phyloP scores from a whole-genome alignment of 371 early-diverging fungal genomes.

The Mucor plumbeus region DNA sequence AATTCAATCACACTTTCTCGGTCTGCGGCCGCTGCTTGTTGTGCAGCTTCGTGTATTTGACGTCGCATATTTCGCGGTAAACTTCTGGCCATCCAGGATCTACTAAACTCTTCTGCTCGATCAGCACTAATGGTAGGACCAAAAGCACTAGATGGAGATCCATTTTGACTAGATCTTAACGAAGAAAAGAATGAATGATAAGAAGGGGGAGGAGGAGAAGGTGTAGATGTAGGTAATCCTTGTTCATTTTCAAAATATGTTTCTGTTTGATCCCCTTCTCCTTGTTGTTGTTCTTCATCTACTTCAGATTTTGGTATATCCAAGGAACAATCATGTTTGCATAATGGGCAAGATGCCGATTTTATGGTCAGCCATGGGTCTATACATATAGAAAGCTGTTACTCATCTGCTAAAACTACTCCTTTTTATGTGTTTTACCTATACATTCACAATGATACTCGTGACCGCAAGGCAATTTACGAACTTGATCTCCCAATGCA shows the following conservation, averaged over 20 bases:
- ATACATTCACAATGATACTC: slow-evolving; percentile 86
- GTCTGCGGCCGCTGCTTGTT: slow-evolving; percentile 21
- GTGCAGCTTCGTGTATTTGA: slow-evolving; percentile 42
- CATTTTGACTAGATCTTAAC: slow-evolving; percentile 18
- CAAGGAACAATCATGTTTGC: slow-evolving; percentile 58
- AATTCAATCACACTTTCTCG: slow-evolving; percentile 31
- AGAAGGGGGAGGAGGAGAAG: slow-evolving; percentile 18
- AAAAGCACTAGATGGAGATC: slow-evolving; percentile 37
- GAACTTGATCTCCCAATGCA: slow-evolving; percentile 61
- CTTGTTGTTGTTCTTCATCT: neutral
- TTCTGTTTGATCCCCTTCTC: neutral
- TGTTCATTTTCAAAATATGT: neutral
- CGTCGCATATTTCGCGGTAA: slow-evolving; percentile 55
- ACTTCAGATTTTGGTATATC: slow-evolving; percentile 29
- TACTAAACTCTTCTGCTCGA: slow-evolving; percentile 47
- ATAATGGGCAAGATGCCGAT: slow-evolving; percentile 59
- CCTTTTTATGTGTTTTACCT: slow-evolving; percentile 49
- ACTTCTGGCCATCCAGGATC: slow-evolving; percentile 53
- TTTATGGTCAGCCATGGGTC: slow-evolving; percentile 64
- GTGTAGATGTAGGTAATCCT: neutral
- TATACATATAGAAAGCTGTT: slow-evolving; percentile 5
- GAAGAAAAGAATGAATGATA: slow-evolving; percentile 27
- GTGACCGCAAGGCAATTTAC: slow-evolving; percentile 78
- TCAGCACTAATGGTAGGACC: slow-evolving; percentile 53
- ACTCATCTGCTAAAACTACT: neutral